Conservation (phyloP, 495 filamentous ascomycete genomes). For the Annulohypoxylon stygium region DNA sequence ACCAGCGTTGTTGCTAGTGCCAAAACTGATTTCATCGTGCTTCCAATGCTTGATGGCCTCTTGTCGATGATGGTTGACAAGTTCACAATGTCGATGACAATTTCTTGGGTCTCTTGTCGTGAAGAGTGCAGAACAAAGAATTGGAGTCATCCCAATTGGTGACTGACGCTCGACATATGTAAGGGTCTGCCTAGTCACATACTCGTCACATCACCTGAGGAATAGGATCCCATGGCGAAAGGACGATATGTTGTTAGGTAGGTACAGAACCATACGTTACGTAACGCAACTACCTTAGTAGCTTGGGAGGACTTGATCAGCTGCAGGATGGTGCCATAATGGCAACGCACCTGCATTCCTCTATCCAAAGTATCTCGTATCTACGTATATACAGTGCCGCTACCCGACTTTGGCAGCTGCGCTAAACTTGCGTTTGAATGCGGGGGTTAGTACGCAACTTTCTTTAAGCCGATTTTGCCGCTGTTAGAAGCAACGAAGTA, state of each 20-base stretch:
- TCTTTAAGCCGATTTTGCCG: not conserved
- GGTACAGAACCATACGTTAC: not conserved
- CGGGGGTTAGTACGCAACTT: slow-evolving; percentile 41
- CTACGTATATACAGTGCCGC: slow-evolving; percentile 23
- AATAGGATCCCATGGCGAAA: slow-evolving; percentile 20
- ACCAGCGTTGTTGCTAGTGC: not conserved
- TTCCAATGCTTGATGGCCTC: not conserved
- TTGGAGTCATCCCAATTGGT: slow-evolving; percentile 18
- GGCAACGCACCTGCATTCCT: slow-evolving; percentile 14
- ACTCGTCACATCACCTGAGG: not conserved
- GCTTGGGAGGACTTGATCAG: slow-evolving; percentile 9
- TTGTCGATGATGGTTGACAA: slow-evolving; percentile 7
- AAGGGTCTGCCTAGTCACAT: not conserved
- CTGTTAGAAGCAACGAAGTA: not conserved
- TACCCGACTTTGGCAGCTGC: not conserved
- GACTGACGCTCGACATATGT: slow-evolving; percentile 7
- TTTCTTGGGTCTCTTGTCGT: not conserved
- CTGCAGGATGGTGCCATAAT: slow-evolving; percentile 17
- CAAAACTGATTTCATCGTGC: slow-evolving; percentile 26
- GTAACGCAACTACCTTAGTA: not conserved
- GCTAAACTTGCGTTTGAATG: slow-evolving; percentile 27
- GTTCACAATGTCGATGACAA: not conserved
- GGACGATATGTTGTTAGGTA: slow-evolving; percentile 3
- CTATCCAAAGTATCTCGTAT: not conserved
- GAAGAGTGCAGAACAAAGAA: slow-evolving; percentile 16